Evolutionary conservation across 768 basidiomycete species (phyloP).

Genomic region (Lentinula boryana): DNA sequence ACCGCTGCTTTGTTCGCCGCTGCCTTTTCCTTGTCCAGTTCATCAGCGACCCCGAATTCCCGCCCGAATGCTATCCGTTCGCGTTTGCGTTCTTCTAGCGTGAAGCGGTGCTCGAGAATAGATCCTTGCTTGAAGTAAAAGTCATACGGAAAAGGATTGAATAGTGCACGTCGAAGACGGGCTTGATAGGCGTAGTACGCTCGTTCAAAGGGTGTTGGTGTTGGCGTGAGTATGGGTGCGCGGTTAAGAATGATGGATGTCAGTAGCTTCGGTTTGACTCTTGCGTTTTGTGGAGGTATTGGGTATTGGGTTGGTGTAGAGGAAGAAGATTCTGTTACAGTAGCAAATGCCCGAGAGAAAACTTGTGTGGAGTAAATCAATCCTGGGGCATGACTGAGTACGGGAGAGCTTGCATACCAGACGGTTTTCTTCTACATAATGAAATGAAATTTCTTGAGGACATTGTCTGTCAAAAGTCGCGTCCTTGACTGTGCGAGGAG

Average conservation of each 20-base stretch:
- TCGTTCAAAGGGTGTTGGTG: conserved; percentile 67
- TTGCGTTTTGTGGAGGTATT: conserved; percentile 19
- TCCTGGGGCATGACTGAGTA: not conserved
- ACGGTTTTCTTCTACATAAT: conserved; percentile 24
- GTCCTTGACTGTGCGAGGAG: too few species aligned
- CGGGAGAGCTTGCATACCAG: conserved; percentile 15
- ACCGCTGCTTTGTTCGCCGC: conserved; percentile 52
- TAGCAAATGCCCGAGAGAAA: conserved; percentile 34
- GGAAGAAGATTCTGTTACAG: conserved; percentile 23
- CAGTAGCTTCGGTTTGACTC: conserved; percentile 34
- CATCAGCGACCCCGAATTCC: conserved; percentile 42
- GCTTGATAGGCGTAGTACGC: conserved; percentile 82
- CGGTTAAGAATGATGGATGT: conserved; percentile 75
- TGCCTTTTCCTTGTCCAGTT: conserved; percentile 37
- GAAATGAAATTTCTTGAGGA: conserved; percentile 26
- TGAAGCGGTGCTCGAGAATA: conserved; percentile 75
- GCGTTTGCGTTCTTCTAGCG: conserved; percentile 64
- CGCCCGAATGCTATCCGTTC: conserved; percentile 73
- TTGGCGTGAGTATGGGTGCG: conserved; percentile 67
- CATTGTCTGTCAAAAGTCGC: conserved; percentile 12
- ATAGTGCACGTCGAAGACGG: conserved; percentile 77
- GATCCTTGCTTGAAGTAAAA: conserved; percentile 96
- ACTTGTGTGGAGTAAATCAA: not conserved
- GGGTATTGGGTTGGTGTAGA: not conserved
- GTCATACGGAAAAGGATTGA: conserved; percentile 82